A percentile compares a stretch with the other conserved stretches of the same genome.
Evolutionary conservation across 1,284 basidiomycete species (phyloP).

Genomic region (Cryptococcus hybrid): DNA sequence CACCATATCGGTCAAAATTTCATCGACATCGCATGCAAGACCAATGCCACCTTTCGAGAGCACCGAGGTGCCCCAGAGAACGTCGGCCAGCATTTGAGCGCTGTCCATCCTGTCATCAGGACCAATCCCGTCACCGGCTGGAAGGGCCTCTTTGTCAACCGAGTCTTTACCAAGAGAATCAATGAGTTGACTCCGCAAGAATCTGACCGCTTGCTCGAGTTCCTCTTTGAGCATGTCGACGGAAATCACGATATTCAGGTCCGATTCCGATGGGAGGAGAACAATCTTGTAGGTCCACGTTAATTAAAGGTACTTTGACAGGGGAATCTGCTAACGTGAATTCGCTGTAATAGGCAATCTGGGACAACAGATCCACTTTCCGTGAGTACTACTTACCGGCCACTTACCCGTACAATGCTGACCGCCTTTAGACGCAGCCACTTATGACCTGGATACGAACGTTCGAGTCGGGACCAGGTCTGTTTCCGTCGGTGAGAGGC

Average conservation of each 20-base stretch:
- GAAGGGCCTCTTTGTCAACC: constrained; percentile 72
- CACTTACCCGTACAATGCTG: not conserved
- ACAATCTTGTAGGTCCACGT: constrained; percentile 58
- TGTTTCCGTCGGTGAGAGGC: constrained; percentile 63
- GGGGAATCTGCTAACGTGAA: constrained; percentile 28
- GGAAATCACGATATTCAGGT: constrained; percentile 65
- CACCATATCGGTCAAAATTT: constrained; percentile 59
- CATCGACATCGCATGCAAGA: constrained; percentile 44
- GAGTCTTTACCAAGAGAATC: constrained; percentile 62
- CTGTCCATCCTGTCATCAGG: constrained; percentile 59
- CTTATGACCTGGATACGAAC: constrained; percentile 53
- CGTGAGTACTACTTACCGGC: constrained; percentile 10
- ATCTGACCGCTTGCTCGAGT: constrained; percentile 43
- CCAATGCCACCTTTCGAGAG: constrained; percentile 14
- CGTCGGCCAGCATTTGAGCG: constrained; percentile 57
- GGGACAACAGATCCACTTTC: constrained; percentile 47
- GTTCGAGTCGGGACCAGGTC: constrained; percentile 60
- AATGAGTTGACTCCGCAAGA: constrained; percentile 62
- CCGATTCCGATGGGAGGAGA: constrained; percentile 52
- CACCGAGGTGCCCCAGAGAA: constrained; percentile 61
- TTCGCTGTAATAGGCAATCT: constrained; percentile 40
- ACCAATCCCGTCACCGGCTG: constrained; percentile 64
- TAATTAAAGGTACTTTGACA: constrained; percentile 58
- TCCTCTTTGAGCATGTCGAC: constrained; percentile 50
- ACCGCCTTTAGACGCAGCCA: constrained; percentile 41